A percentile compares a stretch with the other conserved stretches of the same genome.
These are phyloP conservation scores for Corylus heterophylla DNA, from an alignment of 306 rosid species.

Conservation along the genomic window DNA sequence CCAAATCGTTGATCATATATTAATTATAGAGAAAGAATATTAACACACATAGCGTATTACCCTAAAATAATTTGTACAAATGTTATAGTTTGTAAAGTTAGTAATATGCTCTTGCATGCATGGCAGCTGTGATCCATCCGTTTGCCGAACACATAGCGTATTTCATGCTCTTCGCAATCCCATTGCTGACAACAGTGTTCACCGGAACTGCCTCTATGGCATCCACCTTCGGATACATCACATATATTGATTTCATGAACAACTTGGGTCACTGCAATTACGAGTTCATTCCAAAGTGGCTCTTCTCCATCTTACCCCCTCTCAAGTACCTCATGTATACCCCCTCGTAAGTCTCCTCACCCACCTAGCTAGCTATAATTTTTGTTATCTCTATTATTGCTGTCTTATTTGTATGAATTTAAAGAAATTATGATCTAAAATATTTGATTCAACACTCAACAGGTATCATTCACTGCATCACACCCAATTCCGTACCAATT, in stretches of 20 bases:
- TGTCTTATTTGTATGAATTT: too few species aligned
- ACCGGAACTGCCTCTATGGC: conserved; percentile 24
- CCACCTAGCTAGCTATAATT: too few species aligned
- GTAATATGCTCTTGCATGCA: too few species aligned
- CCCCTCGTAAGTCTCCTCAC: conserved; percentile 21
- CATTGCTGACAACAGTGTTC: not conserved
- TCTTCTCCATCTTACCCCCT: conserved; percentile 46
- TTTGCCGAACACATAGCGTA: too few species aligned
- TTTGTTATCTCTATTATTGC: too few species aligned
- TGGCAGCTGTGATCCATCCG: conserved; percentile 2
- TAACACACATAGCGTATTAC: too few species aligned
- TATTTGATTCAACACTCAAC: not conserved
- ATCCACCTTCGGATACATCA: conserved; percentile 9
- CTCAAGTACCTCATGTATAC: conserved; percentile 47
- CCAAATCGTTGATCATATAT: too few species aligned
- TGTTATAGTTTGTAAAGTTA: too few species aligned
- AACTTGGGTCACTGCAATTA: conserved; percentile 56
- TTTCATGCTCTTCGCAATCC: too few species aligned
- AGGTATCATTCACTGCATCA: conserved; percentile 48
- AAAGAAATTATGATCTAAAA: too few species aligned
- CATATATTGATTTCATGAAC: conserved; percentile 50
- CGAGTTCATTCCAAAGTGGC: conserved; percentile 43
- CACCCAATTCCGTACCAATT: conserved; percentile 46
- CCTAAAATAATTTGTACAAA: too few species aligned
- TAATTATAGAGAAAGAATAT: too few species aligned